These are phyloP conservation scores for Wolfiporia cocos DNA, from an alignment of 1,284 basidiomycete genomes.

Conservation along the genomic window DNA sequence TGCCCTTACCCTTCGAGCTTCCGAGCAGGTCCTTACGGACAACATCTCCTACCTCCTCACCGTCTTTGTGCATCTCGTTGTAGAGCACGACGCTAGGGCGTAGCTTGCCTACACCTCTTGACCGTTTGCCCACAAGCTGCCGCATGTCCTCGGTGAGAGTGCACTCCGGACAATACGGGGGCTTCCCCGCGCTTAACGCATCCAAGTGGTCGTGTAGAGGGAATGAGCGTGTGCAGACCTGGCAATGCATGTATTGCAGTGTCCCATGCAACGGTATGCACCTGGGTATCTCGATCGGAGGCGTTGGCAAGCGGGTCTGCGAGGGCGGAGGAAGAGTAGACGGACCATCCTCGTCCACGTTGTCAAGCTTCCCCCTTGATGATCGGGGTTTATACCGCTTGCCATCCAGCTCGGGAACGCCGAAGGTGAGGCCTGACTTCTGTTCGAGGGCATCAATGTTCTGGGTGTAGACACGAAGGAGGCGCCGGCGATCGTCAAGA, in stretches of 20 bases:
- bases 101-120: constrained; percentile 75
- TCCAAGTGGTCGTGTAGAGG: constrained; percentile 58
- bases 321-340: constrained; percentile 4
- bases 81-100: constrained; percentile 89
- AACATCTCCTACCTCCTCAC: constrained; percentile 79
- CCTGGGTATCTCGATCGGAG: constrained; percentile 49
- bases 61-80: constrained; percentile 85
- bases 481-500: constrained; percentile 72
- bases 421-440: constrained; percentile 79
- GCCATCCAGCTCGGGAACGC: constrained; percentile 58
- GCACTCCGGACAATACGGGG: constrained; percentile 81
- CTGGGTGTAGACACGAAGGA: constrained; percentile 91
- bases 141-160: constrained; percentile 64
- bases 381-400: constrained; percentile 44
- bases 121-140: constrained; percentile 72
- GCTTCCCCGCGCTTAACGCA: constrained; percentile 50
- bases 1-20: constrained; percentile 53
- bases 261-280: constrained; percentile 92
- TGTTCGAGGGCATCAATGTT: constrained; percentile 90
- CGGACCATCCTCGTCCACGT: constrained; percentile 6
- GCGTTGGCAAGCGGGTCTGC: constrained; percentile 30
- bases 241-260: constrained; percentile 75
- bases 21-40: constrained; percentile 76
- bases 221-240: constrained; percentile 69
- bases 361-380: constrained; percentile 16